Evolutionary conservation across 2,329 filamentous ascomycete genomes (phyloP).

Genomic region (Hypoxylon sp.): DNA sequence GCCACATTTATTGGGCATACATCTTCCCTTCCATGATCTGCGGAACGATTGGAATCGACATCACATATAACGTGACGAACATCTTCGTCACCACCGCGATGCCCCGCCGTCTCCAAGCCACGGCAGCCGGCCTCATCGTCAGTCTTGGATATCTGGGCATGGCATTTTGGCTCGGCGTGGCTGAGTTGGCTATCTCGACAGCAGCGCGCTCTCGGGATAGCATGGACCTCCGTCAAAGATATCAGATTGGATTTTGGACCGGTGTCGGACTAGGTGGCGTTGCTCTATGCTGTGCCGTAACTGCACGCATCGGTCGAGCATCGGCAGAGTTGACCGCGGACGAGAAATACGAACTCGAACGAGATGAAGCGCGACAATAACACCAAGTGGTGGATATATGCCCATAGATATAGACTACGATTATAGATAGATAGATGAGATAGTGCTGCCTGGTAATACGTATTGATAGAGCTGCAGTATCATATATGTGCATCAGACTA

Average conservation of each 20-base stretch:
- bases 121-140: conserved; percentile 76
- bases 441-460: too few species aligned
- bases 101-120: conserved; percentile 70
- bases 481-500: too few species aligned
- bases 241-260: conserved; percentile 45
- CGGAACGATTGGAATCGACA: conserved; percentile 76
- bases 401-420: neutral
- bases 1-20: conserved; percentile 72
- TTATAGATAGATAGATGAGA: neutral
- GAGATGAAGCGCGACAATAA: conserved; percentile 2
- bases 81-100: conserved; percentile 80
- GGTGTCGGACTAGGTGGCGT: conserved; percentile 42
- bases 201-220: conserved; percentile 44
- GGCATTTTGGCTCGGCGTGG: conserved; percentile 74
- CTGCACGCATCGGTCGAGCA: conserved; percentile 42
- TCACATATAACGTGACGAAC: conserved; percentile 77
- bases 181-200: conserved; percentile 67
- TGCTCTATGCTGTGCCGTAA: conserved; percentile 38
- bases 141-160: conserved; percentile 75
- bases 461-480: too few species aligned
- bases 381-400: neutral
- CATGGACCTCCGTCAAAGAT: conserved; percentile 38
- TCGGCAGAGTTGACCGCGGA: conserved; percentile 45
- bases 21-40: conserved; percentile 75
- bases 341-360: conserved; percentile 39